Evolutionary conservation across 129 eudicot species (phyloP), one percentile per base, ranked within the genome.

Genomic region (Scalesia atractyloides): DNA sequence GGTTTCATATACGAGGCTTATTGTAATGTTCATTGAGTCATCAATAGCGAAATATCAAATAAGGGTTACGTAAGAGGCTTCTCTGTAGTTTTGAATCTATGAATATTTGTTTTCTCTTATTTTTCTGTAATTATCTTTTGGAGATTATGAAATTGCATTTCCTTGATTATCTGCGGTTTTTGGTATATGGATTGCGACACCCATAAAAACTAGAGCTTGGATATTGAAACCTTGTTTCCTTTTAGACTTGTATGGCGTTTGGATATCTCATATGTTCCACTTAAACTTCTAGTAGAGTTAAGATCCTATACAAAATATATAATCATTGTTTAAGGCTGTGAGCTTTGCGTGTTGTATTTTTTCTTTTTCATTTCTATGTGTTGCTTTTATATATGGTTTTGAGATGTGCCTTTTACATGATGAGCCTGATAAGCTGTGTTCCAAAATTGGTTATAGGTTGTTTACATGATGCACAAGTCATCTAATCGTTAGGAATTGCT

Each of bases 171-270:
- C 22, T 57, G 22, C 0, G 7, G n/a, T 22, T n/a, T 57, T 56
- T 15, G 9, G 15, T 19, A 19, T 19, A 57, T 20, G 37, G 62
- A 22, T 57, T 7, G 36, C 22, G 63, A 11, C 63, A 57, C 0
- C 9, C 34, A 22, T 9, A 22, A 9, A 22, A 9, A 18, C 13
- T 5, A 22, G 36, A 20, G 11, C 22, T 19, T 19, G 36, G 12
- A 19, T 57, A 19, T 57, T 9, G 63, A 57, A 8, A 57, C 34
- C 7, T 5, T 22, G 34, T 57, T 26, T 57, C 15, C 36, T 19
- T 57, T 57, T 57, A 57, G 33, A 11, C 63, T 57, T 57, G 63
- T 57, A 22, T 57, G 63, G 3, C 6, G 36, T 20, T 57, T 57
- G 3, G 22, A 57, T 9, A 57, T 9, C 15, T 22, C 20, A 10